A percentile compares a stretch with the other conserved stretches of the same genome.
Evolutionary conservation across 352 stramenopile genomes (phyloP).

Genomic region (Thalassiosira oceanica): DNA sequence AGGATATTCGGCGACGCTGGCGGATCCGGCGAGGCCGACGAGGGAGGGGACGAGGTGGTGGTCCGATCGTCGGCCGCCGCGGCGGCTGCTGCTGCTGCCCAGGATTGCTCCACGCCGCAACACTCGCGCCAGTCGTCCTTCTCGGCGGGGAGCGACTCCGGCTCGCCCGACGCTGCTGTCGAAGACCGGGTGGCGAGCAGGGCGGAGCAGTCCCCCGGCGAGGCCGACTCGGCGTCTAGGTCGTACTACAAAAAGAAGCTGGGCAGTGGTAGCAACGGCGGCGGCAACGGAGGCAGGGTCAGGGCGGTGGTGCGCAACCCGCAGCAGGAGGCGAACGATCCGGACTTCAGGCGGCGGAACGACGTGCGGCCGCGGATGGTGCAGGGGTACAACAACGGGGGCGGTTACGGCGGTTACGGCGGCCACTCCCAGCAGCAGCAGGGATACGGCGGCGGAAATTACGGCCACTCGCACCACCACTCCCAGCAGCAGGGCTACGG

Average conservation of each 20-base stretch:
- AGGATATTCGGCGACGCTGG: slow-evolving; percentile 87
- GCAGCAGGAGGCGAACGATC: slow-evolving; percentile 91
- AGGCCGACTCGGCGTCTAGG: neutral
- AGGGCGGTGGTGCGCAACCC: slow-evolving; percentile 93
- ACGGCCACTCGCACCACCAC: no score
- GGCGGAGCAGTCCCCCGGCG: neutral
- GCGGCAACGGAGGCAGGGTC: slow-evolving; percentile 40
- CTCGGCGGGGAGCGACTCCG: slow-evolving; percentile 3
- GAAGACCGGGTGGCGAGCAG: slow-evolving; percentile 4
- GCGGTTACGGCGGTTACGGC: neutral
- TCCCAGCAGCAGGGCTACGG: no score
- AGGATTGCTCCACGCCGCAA: neutral
- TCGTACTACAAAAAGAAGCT: no score
- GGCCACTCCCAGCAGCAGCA: no score
- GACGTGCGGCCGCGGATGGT: slow-evolving; percentile 14
- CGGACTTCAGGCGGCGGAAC: slow-evolving; percentile 81
- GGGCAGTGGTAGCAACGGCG: slow-evolving; percentile 1
- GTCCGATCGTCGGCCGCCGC: neutral
- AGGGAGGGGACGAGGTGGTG: neutral
- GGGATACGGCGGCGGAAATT: no score
- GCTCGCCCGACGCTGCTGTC: neutral
- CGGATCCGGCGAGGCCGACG: slow-evolving; percentile 12
- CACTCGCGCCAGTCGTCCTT: slow-evolving; percentile 19
- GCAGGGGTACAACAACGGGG: neutral
- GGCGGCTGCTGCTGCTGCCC: neutral